Base-by-base conservation (phyloP, 2,329 filamentous ascomycete genomes). In the Ilyonectria robusta region DNA sequence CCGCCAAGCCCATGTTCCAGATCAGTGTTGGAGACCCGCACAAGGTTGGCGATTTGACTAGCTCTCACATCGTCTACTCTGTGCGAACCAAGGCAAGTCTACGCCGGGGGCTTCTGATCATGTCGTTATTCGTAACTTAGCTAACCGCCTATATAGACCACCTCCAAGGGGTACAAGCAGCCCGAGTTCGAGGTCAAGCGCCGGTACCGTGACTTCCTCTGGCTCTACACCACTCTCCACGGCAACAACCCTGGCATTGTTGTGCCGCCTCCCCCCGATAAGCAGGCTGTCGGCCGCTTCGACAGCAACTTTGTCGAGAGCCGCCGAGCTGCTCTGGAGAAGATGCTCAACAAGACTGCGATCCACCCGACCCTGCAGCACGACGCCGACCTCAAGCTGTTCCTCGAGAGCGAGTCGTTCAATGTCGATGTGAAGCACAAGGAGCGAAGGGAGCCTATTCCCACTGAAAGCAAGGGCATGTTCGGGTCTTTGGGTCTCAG, bases 371-470 rank as follows among this genome's bases (percentile, higher is more conserved):
- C 94, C 37, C 85, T 99, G 71, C 96, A 98, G 78, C 94, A 97
- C 76, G 96, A 99, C 77, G 91, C 89, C 6, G 96, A 99, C 77
- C 83, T 99, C 69, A 99, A 99, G 84, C 90, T 98, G 6, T 99
- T 99, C 81, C 85, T 99, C 15, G 96, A 99, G 82, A 98, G 95
- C 78, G 96, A 99, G 76, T 87, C 94, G 1, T 98, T 99, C 84
- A 98, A 94, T 76, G 89, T 97, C 42, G 96, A 99, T 76, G 91
- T 99, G 77, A 99, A 98, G 85, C 96, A 99, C 83, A 97, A 97
- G 81, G 95, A 98, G 81, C 91, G 95, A 61, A 92, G 94, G 76
- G 94, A 98, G 66, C 93, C 94, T 2, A 90, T 94, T 59, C 86
- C 97, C 4, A 90, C 90, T 47, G 96, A 98, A 82, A 97, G 91